A percentile compares a stretch with the other conserved stretches of the same genome.
Conservation (phyloP, 140 eudicot species). For the Bidens hawaiensis region DNA sequence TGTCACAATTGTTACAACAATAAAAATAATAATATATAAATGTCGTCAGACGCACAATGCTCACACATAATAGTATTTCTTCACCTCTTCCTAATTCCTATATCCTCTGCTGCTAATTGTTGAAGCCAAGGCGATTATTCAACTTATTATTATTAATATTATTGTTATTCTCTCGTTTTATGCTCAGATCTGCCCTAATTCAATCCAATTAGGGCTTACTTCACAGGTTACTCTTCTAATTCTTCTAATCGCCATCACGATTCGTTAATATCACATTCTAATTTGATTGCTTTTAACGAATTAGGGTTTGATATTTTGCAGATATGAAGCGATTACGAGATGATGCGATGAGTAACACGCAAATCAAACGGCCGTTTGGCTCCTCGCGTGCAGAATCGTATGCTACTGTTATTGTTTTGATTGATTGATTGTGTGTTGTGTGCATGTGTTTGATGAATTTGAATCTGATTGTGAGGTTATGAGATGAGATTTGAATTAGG, state of each 20-base stretch:
- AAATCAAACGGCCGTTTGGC: slow-evolving; percentile 82
- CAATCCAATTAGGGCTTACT: slow-evolving; percentile 2
- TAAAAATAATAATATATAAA: no score
- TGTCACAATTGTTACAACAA: no score
- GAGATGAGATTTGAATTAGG: slow-evolving; percentile 27
- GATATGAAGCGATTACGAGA: slow-evolving; percentile 94
- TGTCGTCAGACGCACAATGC: no score
- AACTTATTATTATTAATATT: no score
- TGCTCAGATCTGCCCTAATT: slow-evolving; percentile 36
- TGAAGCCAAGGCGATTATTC: no score
- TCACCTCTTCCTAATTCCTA: no score
- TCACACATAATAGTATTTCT: no score
- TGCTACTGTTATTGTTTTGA: slow-evolving; percentile 23
- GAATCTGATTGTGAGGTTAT: not conserved
- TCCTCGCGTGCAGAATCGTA: slow-evolving; percentile 90
- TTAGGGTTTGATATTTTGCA: slow-evolving; percentile 23
- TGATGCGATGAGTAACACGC: slow-evolving; percentile 70
- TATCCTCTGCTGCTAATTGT: no score
- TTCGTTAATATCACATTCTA: not conserved
- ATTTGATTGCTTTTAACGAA: no score
- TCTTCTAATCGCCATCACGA: not conserved
- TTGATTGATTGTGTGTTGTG: not conserved
- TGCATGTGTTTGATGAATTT: slow-evolving; percentile 10
- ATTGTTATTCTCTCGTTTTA: not conserved
- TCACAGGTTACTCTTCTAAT: slow-evolving; percentile 28